Conservation (phyloP, 2,329 filamentous ascomycete species). For the Cladophialophora carrionii region DNA sequence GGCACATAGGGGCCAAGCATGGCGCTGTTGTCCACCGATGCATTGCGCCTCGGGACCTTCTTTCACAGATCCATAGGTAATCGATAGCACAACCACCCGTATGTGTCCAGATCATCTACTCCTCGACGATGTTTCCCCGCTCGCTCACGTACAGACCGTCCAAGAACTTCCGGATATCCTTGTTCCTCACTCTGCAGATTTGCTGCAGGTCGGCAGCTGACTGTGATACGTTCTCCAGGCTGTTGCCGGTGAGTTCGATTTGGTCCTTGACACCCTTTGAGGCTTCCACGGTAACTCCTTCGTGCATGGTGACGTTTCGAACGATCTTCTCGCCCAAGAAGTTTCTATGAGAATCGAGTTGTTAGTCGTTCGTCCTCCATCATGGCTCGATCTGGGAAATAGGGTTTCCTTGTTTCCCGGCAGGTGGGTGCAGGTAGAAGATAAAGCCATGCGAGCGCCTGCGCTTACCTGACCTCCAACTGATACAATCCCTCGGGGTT, state of each 20-base stretch:
- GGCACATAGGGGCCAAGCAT: background rate
- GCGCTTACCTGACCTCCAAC: constrained; percentile 91
- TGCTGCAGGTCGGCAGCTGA: constrained; percentile 99
- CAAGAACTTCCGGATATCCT: constrained; percentile 99
- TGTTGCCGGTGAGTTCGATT: constrained; percentile 91
- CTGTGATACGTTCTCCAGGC: constrained; percentile 95
- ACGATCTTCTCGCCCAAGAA: constrained; percentile 99
- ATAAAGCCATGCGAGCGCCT: background rate
- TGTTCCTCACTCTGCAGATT: constrained; percentile 99
- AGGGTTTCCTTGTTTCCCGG: background rate
- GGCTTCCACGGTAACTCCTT: constrained; percentile 86
- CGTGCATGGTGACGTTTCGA: constrained; percentile 83
- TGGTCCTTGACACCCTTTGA: constrained; percentile 97
- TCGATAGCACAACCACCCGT: background rate
- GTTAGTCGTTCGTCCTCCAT: constrained; percentile 6
- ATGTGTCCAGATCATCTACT: constrained; percentile 39
- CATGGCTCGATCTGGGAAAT: background rate
- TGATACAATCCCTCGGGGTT: constrained; percentile 83
- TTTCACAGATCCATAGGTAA: background rate
- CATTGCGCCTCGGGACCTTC: background rate
- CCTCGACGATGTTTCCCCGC: constrained; percentile 87
- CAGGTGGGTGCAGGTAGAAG: background rate
- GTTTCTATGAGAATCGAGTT: constrained; percentile 66
- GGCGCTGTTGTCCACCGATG: background rate
- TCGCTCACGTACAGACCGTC: constrained; percentile 99